phyloP scores from a whole-genome alignment of 1,139 yeast species.

The Kodamaea fungicola region DNA sequence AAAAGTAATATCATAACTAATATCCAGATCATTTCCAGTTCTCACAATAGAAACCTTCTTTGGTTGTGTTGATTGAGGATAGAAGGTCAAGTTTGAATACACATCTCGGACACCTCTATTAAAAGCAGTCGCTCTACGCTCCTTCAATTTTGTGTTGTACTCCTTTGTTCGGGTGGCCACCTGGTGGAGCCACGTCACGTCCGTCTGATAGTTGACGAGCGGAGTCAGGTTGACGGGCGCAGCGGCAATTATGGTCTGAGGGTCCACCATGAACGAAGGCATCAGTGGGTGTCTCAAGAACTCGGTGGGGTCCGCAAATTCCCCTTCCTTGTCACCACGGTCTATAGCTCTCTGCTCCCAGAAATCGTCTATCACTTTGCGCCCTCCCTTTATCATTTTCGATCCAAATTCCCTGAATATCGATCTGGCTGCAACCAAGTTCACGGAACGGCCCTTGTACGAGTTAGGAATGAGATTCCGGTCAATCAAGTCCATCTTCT shows the following conservation, averaged over 20 bases:
- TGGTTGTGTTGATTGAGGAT: slow-evolving; percentile 78
- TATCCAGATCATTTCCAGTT: slow-evolving; percentile 5
- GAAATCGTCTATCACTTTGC: slow-evolving; percentile 81
- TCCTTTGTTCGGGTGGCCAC: slow-evolving; percentile 75
- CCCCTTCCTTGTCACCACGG: slow-evolving; percentile 75
- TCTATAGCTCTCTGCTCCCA: slow-evolving; percentile 73
- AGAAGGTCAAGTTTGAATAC: slow-evolving; percentile 75
- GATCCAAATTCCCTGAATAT: slow-evolving; percentile 93
- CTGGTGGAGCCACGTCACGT: slow-evolving; percentile 83
- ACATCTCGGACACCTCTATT: slow-evolving; percentile 69
- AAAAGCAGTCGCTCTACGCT: slow-evolving; percentile 55
- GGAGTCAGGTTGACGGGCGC: slow-evolving; percentile 41
- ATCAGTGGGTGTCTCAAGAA: slow-evolving; percentile 19
- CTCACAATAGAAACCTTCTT: slow-evolving; percentile 34
- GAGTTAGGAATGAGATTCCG: slow-evolving; percentile 85
- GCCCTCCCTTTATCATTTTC: slow-evolving; percentile 73
- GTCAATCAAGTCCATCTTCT: slow-evolving; percentile 78
- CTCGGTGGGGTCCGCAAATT: slow-evolving; percentile 74
- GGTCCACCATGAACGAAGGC: slow-evolving; percentile 10
- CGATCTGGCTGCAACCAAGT: slow-evolving; percentile 86
- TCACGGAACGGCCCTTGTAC: slow-evolving; percentile 86
- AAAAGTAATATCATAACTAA: slow-evolving; percentile 48
- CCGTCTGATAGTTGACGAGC: slow-evolving; percentile 47
- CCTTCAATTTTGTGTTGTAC: slow-evolving; percentile 60
- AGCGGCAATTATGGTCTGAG: slow-evolving; percentile 15